phyloP scores from a whole-genome alignment of 1,284 basidiomycete genomes.

The Porphyrellus sp. region DNA sequence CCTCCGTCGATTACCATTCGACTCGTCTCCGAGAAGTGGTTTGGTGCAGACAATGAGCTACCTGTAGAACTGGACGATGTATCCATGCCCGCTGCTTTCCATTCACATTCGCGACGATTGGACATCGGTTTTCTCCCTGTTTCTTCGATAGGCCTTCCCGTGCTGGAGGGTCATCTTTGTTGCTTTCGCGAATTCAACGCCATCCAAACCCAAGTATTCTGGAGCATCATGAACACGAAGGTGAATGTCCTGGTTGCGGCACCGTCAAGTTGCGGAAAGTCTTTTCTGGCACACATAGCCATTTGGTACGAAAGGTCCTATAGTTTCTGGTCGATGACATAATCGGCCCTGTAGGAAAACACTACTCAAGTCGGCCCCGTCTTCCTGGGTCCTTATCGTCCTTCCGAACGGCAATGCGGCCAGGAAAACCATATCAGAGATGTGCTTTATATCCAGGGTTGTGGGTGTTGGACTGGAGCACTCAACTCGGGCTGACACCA shows the following conservation, averaged over 20 bases:
- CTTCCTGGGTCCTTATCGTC: constrained; percentile 56
- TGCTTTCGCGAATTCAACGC: constrained; percentile 69
- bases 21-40: constrained; percentile 90
- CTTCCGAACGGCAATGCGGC: constrained; percentile 50
- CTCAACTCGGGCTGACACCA: constrained; percentile 31
- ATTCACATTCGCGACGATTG: constrained; percentile 66
- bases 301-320: constrained; percentile 56
- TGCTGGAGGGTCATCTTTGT: constrained; percentile 44
- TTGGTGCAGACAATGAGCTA: constrained; percentile 83
- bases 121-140: constrained; percentile 80
- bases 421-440: constrained; percentile 47
- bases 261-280: constrained; percentile 82
- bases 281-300: constrained; percentile 66
- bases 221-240: constrained; percentile 74
- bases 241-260: constrained; percentile 79
- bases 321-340: constrained; percentile 5
- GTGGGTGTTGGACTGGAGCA: constrained; percentile 47
- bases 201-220: constrained; percentile 89
- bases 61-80: constrained; percentile 65
- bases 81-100: constrained; percentile 71
- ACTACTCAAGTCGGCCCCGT: constrained; percentile 35
- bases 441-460: constrained; percentile 41
- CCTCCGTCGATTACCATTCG: constrained; percentile 68
- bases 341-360: constrained; percentile 45
- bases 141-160: constrained; percentile 49